Evolutionary conservation across 768 basidiomycete genomes (phyloP), one percentile per base, ranked within the genome.

Genomic region (Amanita brunnescens): DNA sequence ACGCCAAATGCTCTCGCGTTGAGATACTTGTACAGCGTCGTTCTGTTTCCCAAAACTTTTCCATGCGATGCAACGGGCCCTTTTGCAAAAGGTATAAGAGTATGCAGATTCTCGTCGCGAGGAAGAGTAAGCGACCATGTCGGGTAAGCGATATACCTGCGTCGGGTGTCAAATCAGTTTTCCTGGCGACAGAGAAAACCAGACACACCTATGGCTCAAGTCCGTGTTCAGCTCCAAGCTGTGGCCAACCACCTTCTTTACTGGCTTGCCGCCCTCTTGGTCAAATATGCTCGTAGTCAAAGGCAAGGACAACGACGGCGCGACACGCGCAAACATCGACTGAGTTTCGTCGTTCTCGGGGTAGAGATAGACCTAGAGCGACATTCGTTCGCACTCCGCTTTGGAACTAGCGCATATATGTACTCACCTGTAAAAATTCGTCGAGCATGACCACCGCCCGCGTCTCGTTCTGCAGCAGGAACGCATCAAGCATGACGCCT

Each of bases 1-100:
- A 91, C 70, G 6, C 80, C 78, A 44, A 85, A 72, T 30, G 93
- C 58, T 58, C 90, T 81, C 6, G 85, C 86, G 62, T 95, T 95
- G 54, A 97, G 75, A 61, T 96, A 95, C 68, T 97, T 97, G 74
- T 96, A 95, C 52, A 97, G 64, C 29, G 92, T 93, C 33, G 81
- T 83, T 48, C 92, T 80, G 64, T 94, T 86, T 2, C 89, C 93
- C 3, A 91, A 71, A 3, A 95, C 91, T 59, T 83, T 83, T 3
- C 94, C 95, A 26, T 85, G 66, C 1, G 83, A 87, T 0, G 93
- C 91, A 30, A 91, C 70, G 0, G 80, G 77, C 50, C 74, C 74
- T 53, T 70, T 59, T 8, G 70, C 59, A 10, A 60, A 56, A 24
- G 76, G 74, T 20, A 83, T 63, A 52, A 85, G 64, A 0, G 73